These are phyloP conservation scores for Castanea crenata DNA, from an alignment of 306 rosid genomes.

Conservation along the genomic window DNA sequence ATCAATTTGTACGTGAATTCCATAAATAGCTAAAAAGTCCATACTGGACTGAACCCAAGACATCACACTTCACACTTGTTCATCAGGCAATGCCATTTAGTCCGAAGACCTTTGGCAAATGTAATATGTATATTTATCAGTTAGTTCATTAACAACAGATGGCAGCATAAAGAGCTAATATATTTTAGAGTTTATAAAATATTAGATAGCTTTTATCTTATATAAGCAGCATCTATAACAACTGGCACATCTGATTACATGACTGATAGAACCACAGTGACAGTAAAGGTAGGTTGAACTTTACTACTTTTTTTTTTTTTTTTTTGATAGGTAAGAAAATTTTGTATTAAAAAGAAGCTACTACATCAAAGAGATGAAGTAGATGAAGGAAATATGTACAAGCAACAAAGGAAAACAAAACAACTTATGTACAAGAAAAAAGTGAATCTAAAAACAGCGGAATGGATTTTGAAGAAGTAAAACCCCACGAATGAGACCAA, in stretches of 20 bases:
- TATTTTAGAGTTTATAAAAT: neutral
- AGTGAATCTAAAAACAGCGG: no score
- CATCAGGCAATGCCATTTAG: neutral
- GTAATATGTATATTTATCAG: neutral
- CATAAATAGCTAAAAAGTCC: neutral
- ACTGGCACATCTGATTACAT: neutral
- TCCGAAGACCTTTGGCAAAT: neutral
- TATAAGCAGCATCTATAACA: neutral
- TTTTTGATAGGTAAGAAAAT: no score
- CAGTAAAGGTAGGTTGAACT: no score
- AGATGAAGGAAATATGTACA: no score
- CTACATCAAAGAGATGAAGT: no score
- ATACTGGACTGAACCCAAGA: neutral
- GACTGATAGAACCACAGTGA: neutral
- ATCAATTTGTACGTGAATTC: neutral
- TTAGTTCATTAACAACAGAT: neutral
- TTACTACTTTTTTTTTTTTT: no score
- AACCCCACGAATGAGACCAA: no score
- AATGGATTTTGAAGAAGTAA: no score
- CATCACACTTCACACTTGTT: neutral
- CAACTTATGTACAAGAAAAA: no score
- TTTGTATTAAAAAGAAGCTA: no score
- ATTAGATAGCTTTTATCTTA: neutral
- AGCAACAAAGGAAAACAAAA: no score
- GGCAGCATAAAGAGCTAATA: neutral